These are phyloP conservation scores for Paecilomyces fulvus DNA, from an alignment of 2,329 filamentous ascomycete genomes.

Conservation along the genomic window DNA sequence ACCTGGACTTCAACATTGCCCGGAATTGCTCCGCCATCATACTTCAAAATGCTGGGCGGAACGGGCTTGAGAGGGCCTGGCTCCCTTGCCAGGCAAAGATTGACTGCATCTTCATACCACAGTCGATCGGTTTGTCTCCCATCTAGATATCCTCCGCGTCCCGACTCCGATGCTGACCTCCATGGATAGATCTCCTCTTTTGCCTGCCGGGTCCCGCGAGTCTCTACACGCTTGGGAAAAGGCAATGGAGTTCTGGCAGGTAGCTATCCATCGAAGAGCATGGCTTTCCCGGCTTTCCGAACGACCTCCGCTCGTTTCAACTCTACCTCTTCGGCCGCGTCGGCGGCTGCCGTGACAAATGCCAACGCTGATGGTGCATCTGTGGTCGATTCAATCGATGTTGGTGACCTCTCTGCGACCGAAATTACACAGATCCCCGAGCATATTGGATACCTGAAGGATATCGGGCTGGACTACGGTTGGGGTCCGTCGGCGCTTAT, in stretches of 20 bases:
- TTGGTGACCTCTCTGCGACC: slow-evolving; percentile 17
- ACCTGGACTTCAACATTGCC: background rate
- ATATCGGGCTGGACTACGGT: slow-evolving; percentile 79
- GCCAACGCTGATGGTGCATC: slow-evolving; percentile 1
- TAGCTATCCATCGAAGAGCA: slow-evolving; percentile 14
- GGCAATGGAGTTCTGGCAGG: slow-evolving; percentile 13
- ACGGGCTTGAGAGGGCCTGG: slow-evolving; percentile 44
- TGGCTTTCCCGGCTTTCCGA: slow-evolving; percentile 11
- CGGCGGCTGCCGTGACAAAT: slow-evolving; percentile 9
- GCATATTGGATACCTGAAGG: slow-evolving; percentile 71
- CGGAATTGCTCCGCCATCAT: slow-evolving; percentile 7
- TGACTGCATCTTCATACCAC: slow-evolving; percentile 19
- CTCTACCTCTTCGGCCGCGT: slow-evolving; percentile 21
- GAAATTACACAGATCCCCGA: slow-evolving; percentile 56
- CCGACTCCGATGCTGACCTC: slow-evolving; percentile 7
- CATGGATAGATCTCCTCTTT: slow-evolving; percentile 28
- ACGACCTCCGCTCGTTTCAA: slow-evolving; percentile 29
- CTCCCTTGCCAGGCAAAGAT: slow-evolving; percentile 25
- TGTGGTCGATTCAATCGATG: slow-evolving; percentile 7
- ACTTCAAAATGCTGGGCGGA: slow-evolving; percentile 46
- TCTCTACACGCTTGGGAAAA: slow-evolving; percentile 12
- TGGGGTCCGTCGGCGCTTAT: slow-evolving; percentile 67
- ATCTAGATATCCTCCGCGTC: slow-evolving; percentile 1
- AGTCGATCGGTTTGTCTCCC: slow-evolving; percentile 27
- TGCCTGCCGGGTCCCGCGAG: slow-evolving; percentile 16